phyloP scores from a whole-genome alignment of 2,329 filamentous ascomycete species.

The Sphaerulina populicola region DNA sequence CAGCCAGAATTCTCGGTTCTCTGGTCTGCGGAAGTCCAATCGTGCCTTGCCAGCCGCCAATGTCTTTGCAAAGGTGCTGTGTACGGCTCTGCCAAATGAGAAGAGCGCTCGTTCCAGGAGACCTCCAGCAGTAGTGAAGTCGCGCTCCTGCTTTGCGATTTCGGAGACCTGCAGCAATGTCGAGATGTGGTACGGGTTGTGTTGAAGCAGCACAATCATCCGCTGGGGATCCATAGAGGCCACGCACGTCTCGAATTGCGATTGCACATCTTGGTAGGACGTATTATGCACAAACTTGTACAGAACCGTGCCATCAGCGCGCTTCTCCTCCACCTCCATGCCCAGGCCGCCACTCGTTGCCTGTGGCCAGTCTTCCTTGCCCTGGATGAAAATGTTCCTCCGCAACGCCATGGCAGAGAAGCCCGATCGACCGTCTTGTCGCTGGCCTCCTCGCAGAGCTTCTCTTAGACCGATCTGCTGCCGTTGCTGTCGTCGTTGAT shows the following conservation, averaged over 20 bases:
- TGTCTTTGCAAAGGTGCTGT: slow-evolving; percentile 70
- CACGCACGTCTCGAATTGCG: slow-evolving; percentile 69
- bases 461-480: slow-evolving; percentile 52
- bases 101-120: slow-evolving; percentile 86
- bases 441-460: slow-evolving; percentile 43
- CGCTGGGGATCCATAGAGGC: slow-evolving; percentile 74
- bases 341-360: slow-evolving; percentile 70
- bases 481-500: slow-evolving; percentile 31
- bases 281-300: slow-evolving; percentile 71
- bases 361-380: slow-evolving; percentile 78
- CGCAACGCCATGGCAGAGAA: slow-evolving; percentile 64
- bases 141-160: slow-evolving; percentile 83
- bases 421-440: slow-evolving; percentile 51
- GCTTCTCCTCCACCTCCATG: slow-evolving; percentile 61
- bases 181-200: slow-evolving; percentile 82
- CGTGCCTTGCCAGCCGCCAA: slow-evolving; percentile 70
- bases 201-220: slow-evolving; percentile 65
- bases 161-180: slow-evolving; percentile 89
- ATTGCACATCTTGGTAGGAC: slow-evolving; percentile 65
- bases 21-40: slow-evolving; percentile 69
- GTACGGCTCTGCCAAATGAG: slow-evolving; percentile 79
- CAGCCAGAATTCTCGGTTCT: slow-evolving; percentile 90
- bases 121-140: slow-evolving; percentile 76
- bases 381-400: slow-evolving; percentile 75
- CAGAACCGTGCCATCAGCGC: slow-evolving; percentile 53